Conservation (phyloP, 352 stramenopile genomes). For the Globisporangium nunn region DNA sequence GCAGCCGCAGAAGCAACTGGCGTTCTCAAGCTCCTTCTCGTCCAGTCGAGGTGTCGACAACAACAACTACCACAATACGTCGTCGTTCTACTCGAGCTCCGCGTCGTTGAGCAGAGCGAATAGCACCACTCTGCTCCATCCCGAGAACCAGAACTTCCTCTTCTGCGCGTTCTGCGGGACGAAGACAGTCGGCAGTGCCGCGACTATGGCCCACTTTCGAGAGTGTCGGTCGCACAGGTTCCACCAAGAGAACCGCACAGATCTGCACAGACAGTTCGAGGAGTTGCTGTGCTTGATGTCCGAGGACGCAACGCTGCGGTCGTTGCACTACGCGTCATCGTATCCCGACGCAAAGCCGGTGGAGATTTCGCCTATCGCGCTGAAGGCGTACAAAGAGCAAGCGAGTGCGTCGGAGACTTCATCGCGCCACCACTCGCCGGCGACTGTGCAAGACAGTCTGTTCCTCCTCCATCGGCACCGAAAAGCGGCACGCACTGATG, state of each 20-base stretch:
- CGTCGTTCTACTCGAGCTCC: slow-evolving; percentile 6
- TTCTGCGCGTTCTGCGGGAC: slow-evolving; percentile 77
- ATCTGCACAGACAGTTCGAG: slow-evolving; percentile 60
- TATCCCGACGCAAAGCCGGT: slow-evolving; percentile 44
- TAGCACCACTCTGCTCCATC: not conserved
- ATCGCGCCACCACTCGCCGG: not conserved
- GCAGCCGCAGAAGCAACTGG: slow-evolving; percentile 5
- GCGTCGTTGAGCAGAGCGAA: not conserved
- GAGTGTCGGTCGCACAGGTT: slow-evolving; percentile 37
- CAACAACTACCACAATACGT: slow-evolving; percentile 15
- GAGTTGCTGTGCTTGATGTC: slow-evolving; percentile 55
- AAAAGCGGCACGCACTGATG: not conserved
- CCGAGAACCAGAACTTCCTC: slow-evolving; percentile 31
- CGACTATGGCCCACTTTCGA: slow-evolving; percentile 35
- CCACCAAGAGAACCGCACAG: slow-evolving; percentile 50
- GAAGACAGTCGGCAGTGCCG: slow-evolving; percentile 22
- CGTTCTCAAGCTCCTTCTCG: slow-evolving; percentile 3
- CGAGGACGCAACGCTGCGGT: slow-evolving; percentile 50
- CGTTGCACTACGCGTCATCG: slow-evolving; percentile 66
- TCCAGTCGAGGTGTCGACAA: slow-evolving; percentile 16
- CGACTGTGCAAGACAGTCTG: slow-evolving; percentile 40
- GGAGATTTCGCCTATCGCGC: slow-evolving; percentile 14
- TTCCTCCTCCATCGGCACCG: slow-evolving; percentile 26
- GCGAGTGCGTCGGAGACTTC: not conserved
- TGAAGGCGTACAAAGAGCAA: slow-evolving; percentile 1